Evolutionary conservation across 768 basidiomycete species (phyloP).

Genomic region (Tricholoma flavovirens): DNA sequence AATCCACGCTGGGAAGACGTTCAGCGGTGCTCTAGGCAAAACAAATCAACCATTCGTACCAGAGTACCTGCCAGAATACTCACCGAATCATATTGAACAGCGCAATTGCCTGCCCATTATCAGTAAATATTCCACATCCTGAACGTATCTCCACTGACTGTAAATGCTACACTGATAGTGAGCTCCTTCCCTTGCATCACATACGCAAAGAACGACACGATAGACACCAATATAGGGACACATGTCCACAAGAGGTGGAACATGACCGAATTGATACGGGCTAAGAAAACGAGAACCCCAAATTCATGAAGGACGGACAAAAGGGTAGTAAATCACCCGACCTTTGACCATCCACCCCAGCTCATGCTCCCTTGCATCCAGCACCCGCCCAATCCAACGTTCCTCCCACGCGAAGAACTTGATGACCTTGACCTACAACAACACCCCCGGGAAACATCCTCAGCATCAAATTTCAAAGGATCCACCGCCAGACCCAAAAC

Average conservation of each 20-base stretch:
- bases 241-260: slow-evolving; percentile 68
- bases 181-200: slow-evolving; percentile 68
- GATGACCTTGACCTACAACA: background rate
- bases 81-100: slow-evolving; percentile 81
- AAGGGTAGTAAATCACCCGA: slow-evolving; percentile 17
- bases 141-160: slow-evolving; percentile 39
- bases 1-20: slow-evolving; percentile 74
- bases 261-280: slow-evolving; percentile 64
- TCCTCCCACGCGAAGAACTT: slow-evolving; percentile 84
- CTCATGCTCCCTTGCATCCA: slow-evolving; percentile 63
- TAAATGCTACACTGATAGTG: slow-evolving; percentile 78
- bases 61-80: slow-evolving; percentile 4
- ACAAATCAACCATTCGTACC: background rate
- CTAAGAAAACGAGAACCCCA: slow-evolving; percentile 23
- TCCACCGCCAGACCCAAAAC: no score
- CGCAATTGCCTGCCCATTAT: slow-evolving; percentile 53
- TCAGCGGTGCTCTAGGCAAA: slow-evolving; percentile 52
- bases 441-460: no score
- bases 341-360: slow-evolving; percentile 71
- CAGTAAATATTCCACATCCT: background rate
- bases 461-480: no score
- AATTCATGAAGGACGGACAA: background rate
- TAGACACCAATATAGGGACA: slow-evolving; percentile 74
- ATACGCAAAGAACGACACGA: slow-evolving; percentile 72
- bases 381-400: slow-evolving; percentile 62